Percentiles rank a stretch among this genome's conserved stretches.
Evolutionary conservation across 148 eudicot species (phyloP).

Genomic region (Silene latifolia): DNA sequence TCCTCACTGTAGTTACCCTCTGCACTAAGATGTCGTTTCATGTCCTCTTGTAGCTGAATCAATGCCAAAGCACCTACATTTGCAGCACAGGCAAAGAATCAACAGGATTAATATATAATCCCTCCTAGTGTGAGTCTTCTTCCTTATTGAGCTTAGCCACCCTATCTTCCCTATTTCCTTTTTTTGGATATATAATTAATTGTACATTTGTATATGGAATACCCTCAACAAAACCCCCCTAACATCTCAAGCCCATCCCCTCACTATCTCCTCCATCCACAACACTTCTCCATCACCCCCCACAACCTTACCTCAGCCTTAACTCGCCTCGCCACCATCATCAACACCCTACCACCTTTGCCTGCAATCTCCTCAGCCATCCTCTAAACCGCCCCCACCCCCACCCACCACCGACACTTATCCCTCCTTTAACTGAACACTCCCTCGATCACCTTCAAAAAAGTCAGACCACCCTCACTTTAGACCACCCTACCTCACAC

Average conservation of each 20-base stretch:
- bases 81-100: constrained; percentile 12
- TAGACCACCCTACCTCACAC: neutral
- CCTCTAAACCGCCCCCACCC: neutral
- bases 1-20: constrained; percentile 87
- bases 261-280: neutral
- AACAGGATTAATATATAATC: neutral
- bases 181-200: neutral
- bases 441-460: neutral
- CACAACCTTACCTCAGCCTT: too few relatives aligned
- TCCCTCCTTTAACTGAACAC: neutral
- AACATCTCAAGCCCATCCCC: neutral
- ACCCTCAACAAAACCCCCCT: neutral
- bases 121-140: neutral
- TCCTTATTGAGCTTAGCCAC: neutral
- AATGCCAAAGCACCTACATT: constrained; percentile 86
- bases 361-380: neutral
- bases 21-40: constrained; percentile 83
- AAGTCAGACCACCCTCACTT: neutral
- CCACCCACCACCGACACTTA: neutral
- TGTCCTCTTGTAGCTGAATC: constrained; percentile 95
- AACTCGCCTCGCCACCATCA: too few relatives aligned
- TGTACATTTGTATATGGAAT: neutral
- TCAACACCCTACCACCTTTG: neutral
- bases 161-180: neutral
- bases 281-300: neutral